Percentiles rank a stretch among this genome's conserved stretches.
Evolutionary conservation across 2,329 filamentous ascomycete genomes (phyloP).

Genomic region (Fusarium caatingaense): DNA sequence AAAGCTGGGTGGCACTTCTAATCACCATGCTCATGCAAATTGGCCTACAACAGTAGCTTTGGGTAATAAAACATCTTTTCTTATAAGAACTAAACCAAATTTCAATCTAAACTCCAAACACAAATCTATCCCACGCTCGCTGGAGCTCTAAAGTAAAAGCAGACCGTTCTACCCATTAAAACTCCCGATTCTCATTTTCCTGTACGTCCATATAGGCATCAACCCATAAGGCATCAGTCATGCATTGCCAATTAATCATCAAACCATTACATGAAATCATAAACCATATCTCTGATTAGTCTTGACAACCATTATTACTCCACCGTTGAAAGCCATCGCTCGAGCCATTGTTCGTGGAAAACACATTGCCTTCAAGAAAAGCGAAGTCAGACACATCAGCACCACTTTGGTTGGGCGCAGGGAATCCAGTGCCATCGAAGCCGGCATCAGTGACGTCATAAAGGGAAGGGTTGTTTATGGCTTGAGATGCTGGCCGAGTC

Average conservation of each 20-base stretch:
- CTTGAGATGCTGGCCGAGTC: not conserved
- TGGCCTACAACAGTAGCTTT: not conserved
- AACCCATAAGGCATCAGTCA: conserved; percentile 1
- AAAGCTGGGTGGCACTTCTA: not conserved
- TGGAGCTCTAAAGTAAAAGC: not conserved
- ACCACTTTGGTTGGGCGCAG: not conserved
- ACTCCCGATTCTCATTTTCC: not conserved
- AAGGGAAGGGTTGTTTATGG: not conserved
- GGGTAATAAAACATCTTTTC: not conserved
- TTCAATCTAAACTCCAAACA: not conserved
- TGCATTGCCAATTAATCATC: not conserved
- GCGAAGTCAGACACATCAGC: not conserved
- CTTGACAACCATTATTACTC: not conserved
- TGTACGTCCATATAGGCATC: not conserved
- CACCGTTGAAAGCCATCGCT: not conserved
- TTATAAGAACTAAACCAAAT: not conserved
- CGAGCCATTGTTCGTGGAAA: not conserved
- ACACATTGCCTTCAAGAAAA: not conserved
- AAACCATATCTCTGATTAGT: not conserved
- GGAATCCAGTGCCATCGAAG: not conserved
- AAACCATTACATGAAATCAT: not conserved
- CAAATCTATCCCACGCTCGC: not conserved
- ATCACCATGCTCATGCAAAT: not conserved
- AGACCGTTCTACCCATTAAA: not conserved
- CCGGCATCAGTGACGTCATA: not conserved